phyloP scores from a whole-genome alignment of 257 asterid species.

The Ballota nigra region DNA sequence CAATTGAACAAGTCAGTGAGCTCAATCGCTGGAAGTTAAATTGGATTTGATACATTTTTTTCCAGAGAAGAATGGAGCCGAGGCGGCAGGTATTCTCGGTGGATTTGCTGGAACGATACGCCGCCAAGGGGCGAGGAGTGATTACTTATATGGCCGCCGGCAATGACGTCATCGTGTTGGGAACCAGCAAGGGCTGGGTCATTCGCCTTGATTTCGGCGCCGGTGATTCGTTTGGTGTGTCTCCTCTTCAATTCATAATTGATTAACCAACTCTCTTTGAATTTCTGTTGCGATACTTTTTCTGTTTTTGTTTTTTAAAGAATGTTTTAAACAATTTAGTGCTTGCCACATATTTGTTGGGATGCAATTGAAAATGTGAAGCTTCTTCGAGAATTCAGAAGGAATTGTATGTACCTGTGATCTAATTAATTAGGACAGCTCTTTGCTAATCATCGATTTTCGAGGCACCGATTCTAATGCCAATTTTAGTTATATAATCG shows the following conservation, averaged over 20 bases:
- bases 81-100: slow-evolving; percentile 82
- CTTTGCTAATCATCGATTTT: neutral
- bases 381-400: neutral
- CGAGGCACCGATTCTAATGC: neutral
- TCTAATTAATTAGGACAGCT: neutral
- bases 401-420: neutral
- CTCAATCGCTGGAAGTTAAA: neutral
- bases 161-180: slow-evolving; percentile 83
- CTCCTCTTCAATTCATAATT: neutral
- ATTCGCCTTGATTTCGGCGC: slow-evolving; percentile 92
- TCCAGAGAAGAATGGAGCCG: slow-evolving; percentile 43
- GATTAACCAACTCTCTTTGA: neutral
- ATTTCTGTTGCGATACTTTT: neutral
- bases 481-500: neutral
- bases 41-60: slow-evolving; percentile 2
- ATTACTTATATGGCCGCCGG: slow-evolving; percentile 97
- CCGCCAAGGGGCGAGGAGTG: slow-evolving; percentile 87
- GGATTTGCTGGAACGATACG: slow-evolving; percentile 86
- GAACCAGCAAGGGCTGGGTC: slow-evolving; percentile 94
- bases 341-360: neutral
- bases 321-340: neutral
- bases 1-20: neutral
- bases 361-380: neutral
- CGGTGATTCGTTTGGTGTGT: slow-evolving; percentile 77
- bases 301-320: neutral